These are phyloP conservation scores for Aspergillus udagawae DNA, from an alignment of 2,329 filamentous ascomycete genomes.

Conservation along the genomic window DNA sequence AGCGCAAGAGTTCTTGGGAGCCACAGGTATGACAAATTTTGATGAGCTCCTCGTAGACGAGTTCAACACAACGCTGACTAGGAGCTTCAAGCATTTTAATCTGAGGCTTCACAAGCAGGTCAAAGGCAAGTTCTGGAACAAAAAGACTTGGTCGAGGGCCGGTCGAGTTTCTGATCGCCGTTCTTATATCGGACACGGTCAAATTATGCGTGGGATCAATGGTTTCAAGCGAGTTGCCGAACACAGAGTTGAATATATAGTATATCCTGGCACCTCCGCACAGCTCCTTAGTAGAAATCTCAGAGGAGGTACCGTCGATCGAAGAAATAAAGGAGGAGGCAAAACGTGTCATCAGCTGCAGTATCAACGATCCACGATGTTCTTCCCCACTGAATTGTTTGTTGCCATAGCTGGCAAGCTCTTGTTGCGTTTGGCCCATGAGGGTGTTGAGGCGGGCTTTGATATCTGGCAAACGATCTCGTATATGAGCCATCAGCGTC, in stretches of 20 bases:
- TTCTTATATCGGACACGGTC: slow-evolving; percentile 89
- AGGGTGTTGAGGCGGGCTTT: slow-evolving; percentile 95
- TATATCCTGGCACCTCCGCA: slow-evolving; percentile 94
- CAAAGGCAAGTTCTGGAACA: slow-evolving; percentile 95
- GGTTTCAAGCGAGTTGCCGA: slow-evolving; percentile 90
- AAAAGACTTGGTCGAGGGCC: slow-evolving; percentile 93
- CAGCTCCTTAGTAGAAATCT: slow-evolving; percentile 97
- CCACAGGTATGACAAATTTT: slow-evolving; percentile 99
- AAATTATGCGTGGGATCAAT: slow-evolving; percentile 96
- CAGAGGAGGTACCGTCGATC: slow-evolving; percentile 96
- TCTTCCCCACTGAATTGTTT: slow-evolving; percentile 97
- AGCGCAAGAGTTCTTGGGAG: slow-evolving; percentile 86
- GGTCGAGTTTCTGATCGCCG: slow-evolving; percentile 95
- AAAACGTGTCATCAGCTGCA: slow-evolving; percentile 97
- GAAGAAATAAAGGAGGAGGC: slow-evolving; percentile 97
- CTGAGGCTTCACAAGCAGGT: slow-evolving; percentile 94
- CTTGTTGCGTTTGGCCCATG: slow-evolving; percentile 99
- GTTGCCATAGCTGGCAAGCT: slow-evolving; percentile 95
- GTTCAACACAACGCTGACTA: slow-evolving; percentile 92
- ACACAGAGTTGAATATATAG: slow-evolving; percentile 99
- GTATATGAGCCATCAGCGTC: slow-evolving; percentile 93
- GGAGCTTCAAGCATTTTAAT: slow-evolving; percentile 95
- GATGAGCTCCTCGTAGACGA: slow-evolving; percentile 98
- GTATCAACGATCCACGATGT: slow-evolving; percentile 87
- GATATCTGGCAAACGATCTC: slow-evolving; percentile 93